Evolutionary conservation across 805 yeast genomes (phyloP).

Genomic region (Starmerella lactis-condensi): DNA sequence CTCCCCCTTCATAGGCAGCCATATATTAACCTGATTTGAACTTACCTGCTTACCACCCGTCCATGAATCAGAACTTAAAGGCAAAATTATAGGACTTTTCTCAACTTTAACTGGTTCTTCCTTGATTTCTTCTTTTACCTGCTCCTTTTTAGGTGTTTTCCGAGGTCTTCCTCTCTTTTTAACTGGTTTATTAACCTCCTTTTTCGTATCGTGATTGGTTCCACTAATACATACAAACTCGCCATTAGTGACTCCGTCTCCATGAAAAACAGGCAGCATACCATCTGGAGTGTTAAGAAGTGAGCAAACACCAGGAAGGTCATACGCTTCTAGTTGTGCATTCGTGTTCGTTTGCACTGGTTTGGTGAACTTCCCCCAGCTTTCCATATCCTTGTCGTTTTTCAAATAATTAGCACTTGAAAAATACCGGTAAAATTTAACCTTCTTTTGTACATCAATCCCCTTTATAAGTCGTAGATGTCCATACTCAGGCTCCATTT

Average conservation of each 20-base stretch:
- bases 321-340: too few relatives aligned
- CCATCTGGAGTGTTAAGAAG: slow-evolving; percentile 8
- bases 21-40: too few relatives aligned
- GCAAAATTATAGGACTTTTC: too few relatives aligned
- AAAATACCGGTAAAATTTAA: slow-evolving; percentile 50
- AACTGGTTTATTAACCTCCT: neutral
- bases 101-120: too few relatives aligned
- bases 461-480: slow-evolving; percentile 35
- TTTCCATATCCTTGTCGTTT: neutral
- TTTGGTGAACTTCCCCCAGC: slow-evolving; percentile 1
- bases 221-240: slow-evolving; percentile 6
- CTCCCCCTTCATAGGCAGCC: too few relatives aligned
- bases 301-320: slow-evolving; percentile 8
- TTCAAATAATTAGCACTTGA: slow-evolving; percentile 19
- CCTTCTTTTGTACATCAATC: slow-evolving; percentile 55
- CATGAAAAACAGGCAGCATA: slow-evolving; percentile 16
- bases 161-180: slow-evolving; percentile 16
- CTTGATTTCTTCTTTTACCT: neutral
- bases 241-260: slow-evolving; percentile 11
- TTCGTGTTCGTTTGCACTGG: too few relatives aligned
- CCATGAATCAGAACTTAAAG: too few relatives aligned
- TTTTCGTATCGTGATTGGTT: neutral
- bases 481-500: slow-evolving; percentile 14
- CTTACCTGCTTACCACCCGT: too few relatives aligned
- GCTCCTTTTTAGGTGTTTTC: slow-evolving; percentile 7